These are phyloP conservation scores for Colletotrichum abscissum DNA, from an alignment of 2,329 filamentous ascomycete genomes.

Conservation along the genomic window DNA sequence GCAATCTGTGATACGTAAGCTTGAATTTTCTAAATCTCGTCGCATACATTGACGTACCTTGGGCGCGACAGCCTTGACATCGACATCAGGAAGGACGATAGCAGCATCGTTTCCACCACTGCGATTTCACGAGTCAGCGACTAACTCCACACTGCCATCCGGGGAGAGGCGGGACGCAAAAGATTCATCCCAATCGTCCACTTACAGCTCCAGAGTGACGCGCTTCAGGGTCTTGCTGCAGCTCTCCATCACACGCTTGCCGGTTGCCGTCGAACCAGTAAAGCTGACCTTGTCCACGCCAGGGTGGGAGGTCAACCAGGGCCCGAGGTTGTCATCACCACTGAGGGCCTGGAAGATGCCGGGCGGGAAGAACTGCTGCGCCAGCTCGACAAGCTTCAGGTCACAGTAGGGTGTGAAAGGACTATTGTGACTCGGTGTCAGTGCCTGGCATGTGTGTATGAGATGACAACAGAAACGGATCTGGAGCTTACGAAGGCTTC, in stretches of 20 bases:
- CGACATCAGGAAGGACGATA: constrained; percentile 69
- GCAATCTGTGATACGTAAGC: constrained; percentile 48
- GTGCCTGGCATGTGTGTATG: not conserved
- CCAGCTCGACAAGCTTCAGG: constrained; percentile 70
- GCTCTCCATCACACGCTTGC: constrained; percentile 70
- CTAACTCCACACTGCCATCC: not conserved
- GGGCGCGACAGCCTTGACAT: constrained; percentile 51
- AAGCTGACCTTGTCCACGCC: constrained; percentile 72
- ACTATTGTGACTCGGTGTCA: constrained; percentile 34
- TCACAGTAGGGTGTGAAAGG: constrained; percentile 68
- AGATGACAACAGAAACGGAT: not conserved
- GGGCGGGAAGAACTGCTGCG: constrained; percentile 66
- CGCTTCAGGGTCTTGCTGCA: constrained; percentile 68
- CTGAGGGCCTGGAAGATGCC: constrained; percentile 72
- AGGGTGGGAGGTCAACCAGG: constrained; percentile 68
- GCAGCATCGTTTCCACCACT: constrained; percentile 69
- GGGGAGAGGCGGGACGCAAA: constrained; percentile 24
- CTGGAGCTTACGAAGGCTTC: constrained; percentile 57
- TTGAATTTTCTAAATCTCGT: not conserved
- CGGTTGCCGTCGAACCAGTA: constrained; percentile 70
- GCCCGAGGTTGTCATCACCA: constrained; percentile 71
- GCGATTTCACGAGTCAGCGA: constrained; percentile 9
- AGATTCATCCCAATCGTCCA: not conserved
- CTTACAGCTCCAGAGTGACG: constrained; percentile 66
- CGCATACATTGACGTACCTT: constrained; percentile 48